Conservation (phyloP, 1,284 basidiomycete species). For the Anthracocystis walkeri region DNA sequence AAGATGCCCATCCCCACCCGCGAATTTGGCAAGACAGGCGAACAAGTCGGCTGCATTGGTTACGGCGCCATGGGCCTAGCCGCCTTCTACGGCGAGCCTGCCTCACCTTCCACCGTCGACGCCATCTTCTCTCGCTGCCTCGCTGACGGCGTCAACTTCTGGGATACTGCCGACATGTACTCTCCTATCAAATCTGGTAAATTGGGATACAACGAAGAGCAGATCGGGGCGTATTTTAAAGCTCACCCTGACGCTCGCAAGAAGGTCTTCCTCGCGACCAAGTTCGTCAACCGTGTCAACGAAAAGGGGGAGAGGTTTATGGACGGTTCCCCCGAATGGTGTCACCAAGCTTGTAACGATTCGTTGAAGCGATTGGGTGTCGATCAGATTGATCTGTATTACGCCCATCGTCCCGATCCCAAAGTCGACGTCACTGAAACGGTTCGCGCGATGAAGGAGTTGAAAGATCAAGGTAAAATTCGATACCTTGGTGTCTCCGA, state of each 20-base stretch:
- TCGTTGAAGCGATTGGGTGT: slow-evolving; percentile 68
- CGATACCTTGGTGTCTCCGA: slow-evolving; percentile 79
- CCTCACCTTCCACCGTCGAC: slow-evolving; percentile 30
- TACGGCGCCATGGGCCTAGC: slow-evolving; percentile 55
- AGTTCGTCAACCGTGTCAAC: slow-evolving; percentile 67
- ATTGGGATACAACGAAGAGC: slow-evolving; percentile 69
- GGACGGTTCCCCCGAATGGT: slow-evolving; percentile 61
- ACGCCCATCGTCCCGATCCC: slow-evolving; percentile 69
- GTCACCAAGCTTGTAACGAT: slow-evolving; percentile 66
- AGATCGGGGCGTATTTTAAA: slow-evolving; percentile 69
- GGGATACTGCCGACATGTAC: slow-evolving; percentile 60
- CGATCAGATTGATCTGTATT: slow-evolving; percentile 70
- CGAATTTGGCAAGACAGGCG: slow-evolving; percentile 42
- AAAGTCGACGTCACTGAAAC: slow-evolving; percentile 79
- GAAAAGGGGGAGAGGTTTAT: slow-evolving; percentile 30
- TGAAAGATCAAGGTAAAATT: slow-evolving; percentile 77
- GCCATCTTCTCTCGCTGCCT: slow-evolving; percentile 32
- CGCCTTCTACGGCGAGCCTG: slow-evolving; percentile 52
- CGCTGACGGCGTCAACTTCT: slow-evolving; percentile 41
- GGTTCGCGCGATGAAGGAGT: slow-evolving; percentile 79
- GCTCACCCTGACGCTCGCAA: slow-evolving; percentile 60
- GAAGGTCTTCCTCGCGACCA: slow-evolving; percentile 71
- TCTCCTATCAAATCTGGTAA: slow-evolving; percentile 23
- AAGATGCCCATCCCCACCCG: slow-evolving; percentile 49
- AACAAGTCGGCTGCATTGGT: slow-evolving; percentile 45